Evolutionary conservation across 2,329 filamentous ascomycete species (phyloP).

Genomic region (Colletotrichum sublineola): DNA sequence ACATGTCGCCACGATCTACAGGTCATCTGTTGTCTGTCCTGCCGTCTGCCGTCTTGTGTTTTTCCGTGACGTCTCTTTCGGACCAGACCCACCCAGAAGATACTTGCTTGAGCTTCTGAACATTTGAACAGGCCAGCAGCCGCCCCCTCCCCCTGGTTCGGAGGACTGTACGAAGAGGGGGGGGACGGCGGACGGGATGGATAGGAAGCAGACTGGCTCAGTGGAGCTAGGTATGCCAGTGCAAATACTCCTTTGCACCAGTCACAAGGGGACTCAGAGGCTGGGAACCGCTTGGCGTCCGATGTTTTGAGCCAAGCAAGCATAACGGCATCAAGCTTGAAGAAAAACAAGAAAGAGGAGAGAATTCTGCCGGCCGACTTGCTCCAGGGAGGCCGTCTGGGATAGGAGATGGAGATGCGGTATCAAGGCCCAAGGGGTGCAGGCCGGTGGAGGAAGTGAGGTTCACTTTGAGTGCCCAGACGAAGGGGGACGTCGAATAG

Average conservation of each 20-base stretch:
- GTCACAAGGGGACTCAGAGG: not conserved
- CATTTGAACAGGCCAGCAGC: slow-evolving; percentile 14
- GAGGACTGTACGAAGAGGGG: not conserved
- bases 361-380: not conserved
- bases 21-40: slow-evolving; percentile 21
- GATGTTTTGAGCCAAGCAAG: slow-evolving; percentile 21
- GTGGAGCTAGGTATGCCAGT: not conserved
- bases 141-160: not conserved
- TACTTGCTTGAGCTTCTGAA: slow-evolving; percentile 1
- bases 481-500: slow-evolving; percentile 33
- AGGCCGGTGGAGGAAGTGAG: slow-evolving; percentile 36
- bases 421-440: slow-evolving; percentile 33
- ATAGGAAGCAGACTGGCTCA: slow-evolving; percentile 4
- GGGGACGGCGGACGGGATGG: slow-evolving; percentile 16
- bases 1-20: slow-evolving; percentile 27
- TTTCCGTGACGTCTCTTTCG: slow-evolving; percentile 20
- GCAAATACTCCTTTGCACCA: slow-evolving; percentile 22
- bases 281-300: slow-evolving; percentile 19
- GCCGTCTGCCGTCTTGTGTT: slow-evolving; percentile 18
- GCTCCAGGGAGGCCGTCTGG: slow-evolving; percentile 10
- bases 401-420: slow-evolving; percentile 32
- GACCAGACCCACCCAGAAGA: slow-evolving; percentile 18
- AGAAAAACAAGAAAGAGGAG: slow-evolving; percentile 6
- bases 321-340: slow-evolving; percentile 27
- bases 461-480: slow-evolving; percentile 42